phyloP scores from a whole-genome alignment of 371 early-diverging fungal species.

The Haplosporangium sp. region DNA sequence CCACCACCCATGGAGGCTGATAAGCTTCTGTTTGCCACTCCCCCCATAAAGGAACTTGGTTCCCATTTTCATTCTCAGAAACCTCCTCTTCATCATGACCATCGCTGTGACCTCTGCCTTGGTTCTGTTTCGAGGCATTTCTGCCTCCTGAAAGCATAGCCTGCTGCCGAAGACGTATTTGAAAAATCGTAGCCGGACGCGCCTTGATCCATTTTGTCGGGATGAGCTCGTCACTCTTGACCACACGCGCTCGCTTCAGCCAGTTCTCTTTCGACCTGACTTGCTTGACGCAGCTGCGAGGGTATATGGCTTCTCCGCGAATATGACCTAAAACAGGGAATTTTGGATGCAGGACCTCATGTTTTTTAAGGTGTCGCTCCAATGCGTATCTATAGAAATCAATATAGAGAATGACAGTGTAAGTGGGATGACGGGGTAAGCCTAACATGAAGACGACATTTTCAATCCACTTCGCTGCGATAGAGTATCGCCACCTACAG shows the following conservation, averaged over 20 bases:
- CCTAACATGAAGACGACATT: neutral
- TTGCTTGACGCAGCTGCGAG: conserved; percentile 74
- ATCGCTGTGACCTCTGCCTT: conserved; percentile 2
- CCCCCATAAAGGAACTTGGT: conserved; percentile 72
- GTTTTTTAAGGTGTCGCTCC: conserved; percentile 84
- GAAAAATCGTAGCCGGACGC: conserved; percentile 69
- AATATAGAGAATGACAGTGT: neutral
- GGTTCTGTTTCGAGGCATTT: neutral
- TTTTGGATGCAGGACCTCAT: conserved; percentile 75
- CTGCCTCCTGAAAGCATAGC: conserved; percentile 55
- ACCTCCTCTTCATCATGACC: conserved; percentile 25
- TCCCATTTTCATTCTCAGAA: conserved; percentile 4
- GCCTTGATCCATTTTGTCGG: conserved; percentile 78
- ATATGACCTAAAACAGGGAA: conserved; percentile 78
- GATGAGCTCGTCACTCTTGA: conserved; percentile 51
- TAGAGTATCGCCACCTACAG: conserved; percentile 59
- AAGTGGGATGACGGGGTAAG: neutral
- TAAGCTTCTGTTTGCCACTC: conserved; percentile 89
- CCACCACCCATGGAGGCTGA: conserved; percentile 70
- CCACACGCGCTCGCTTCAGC: conserved; percentile 69
- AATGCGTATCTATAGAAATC: conserved; percentile 68
- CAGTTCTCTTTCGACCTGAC: conserved; percentile 73
- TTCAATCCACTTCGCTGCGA: no score
- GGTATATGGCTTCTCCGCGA: conserved; percentile 82
- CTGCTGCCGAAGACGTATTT: conserved; percentile 63